Percentiles rank a stretch among this genome's conserved stretches.
These are phyloP conservation scores for Paramecium octaurelia DNA, from an alignment of 73 alveolate species.

Conservation along the genomic window DNA sequence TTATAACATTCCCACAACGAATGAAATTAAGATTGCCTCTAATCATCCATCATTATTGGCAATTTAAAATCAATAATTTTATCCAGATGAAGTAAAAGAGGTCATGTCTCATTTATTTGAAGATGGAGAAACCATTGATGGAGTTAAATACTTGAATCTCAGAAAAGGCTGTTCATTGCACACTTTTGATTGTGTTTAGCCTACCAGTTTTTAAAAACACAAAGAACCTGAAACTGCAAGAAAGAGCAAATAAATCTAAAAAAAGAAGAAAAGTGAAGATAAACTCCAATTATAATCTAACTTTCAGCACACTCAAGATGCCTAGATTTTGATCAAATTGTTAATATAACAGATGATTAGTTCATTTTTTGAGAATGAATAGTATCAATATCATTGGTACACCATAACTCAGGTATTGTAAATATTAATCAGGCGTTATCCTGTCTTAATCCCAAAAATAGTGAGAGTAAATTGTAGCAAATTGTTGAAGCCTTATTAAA, in stretches of 20 bases:
- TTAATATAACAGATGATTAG: background rate
- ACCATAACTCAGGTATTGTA: background rate
- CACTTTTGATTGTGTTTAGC: background rate
- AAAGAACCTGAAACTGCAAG: background rate
- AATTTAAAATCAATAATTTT: background rate
- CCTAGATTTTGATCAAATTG: background rate
- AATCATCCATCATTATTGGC: background rate
- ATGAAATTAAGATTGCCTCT: background rate
- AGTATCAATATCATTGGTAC: slow-evolving; percentile 31
- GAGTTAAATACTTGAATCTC: background rate
- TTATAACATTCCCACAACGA: background rate
- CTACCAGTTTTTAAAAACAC: background rate
- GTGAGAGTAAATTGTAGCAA: slow-evolving; percentile 9
- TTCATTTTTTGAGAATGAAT: background rate
- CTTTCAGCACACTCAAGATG: background rate
- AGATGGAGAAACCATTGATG: background rate
- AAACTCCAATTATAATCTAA: background rate
- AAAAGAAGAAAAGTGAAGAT: slow-evolving; percentile 21
- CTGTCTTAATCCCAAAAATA: background rate
- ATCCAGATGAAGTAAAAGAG: background rate
- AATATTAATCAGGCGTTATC: background rate
- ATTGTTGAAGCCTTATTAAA: background rate
- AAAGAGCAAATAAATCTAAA: background rate
- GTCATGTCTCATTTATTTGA: background rate
- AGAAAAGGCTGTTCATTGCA: background rate